These are phyloP conservation scores for Cucumis hystrix DNA, from an alignment of 306 rosid species.

Conservation along the genomic window DNA sequence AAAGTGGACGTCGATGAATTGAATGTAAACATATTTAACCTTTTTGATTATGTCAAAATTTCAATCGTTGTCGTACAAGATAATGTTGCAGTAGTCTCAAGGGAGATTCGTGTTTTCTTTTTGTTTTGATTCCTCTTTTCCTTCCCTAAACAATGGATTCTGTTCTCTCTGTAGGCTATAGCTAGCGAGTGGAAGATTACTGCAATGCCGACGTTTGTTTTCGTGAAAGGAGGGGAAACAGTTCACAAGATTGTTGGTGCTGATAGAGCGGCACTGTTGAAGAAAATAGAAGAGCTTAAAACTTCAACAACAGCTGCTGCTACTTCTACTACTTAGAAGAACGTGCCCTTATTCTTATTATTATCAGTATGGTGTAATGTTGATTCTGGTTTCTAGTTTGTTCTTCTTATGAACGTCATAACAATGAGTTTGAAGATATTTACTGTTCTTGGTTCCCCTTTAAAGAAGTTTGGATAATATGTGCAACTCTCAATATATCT, in stretches of 20 bases:
- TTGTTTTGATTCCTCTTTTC: not conserved
- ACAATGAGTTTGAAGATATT: not conserved
- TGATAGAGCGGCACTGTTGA: constrained; percentile 19
- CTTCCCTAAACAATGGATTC: not conserved
- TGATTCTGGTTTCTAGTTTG: not conserved
- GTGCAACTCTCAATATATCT: not conserved
- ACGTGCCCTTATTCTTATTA: not conserved
- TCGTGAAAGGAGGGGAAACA: constrained; percentile 19
- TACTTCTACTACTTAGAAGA: constrained; percentile 1
- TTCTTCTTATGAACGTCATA: not conserved
- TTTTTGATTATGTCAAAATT: not conserved
- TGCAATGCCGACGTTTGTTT: constrained; percentile 56
- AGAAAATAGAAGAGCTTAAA: not conserved
- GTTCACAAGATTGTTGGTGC: constrained; percentile 10
- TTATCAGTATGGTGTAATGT: not conserved
- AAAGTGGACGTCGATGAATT: constrained; percentile 57
- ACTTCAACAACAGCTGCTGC: not conserved
- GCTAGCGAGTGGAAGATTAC: constrained; percentile 22
- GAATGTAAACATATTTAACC: constrained; percentile 15
- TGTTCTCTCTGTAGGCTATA: constrained; percentile 17
- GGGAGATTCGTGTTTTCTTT: not conserved
- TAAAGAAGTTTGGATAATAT: not conserved
- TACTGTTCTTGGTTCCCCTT: not conserved
- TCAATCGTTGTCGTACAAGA: no score
- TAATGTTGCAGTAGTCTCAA: no score